Conservation (phyloP, 2,329 filamentous ascomycete species). For the Hymenoscyphus fructigenus region DNA sequence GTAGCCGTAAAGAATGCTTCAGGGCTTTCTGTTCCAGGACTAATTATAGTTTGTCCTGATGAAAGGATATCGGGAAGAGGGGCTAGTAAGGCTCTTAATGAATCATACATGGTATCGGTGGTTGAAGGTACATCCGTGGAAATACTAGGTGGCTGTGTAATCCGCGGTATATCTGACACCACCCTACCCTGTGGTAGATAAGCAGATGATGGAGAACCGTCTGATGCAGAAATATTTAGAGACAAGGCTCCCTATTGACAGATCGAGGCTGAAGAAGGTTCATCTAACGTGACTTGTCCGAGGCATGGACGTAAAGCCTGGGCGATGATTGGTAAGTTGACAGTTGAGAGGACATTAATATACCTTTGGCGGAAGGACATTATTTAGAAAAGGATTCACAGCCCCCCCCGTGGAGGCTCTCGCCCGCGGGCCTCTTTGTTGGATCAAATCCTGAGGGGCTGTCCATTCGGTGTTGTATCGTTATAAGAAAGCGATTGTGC, state of each 20-base stretch:
- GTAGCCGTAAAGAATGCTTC: slow-evolving; percentile 8
- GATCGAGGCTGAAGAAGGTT: no score
- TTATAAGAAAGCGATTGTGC: no score
- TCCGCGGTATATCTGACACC: no score
- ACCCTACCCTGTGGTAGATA: neutral
- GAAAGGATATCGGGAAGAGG: slow-evolving; percentile 9
- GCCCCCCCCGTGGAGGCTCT: neutral
- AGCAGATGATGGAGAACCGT: neutral
- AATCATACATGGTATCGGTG: no score
- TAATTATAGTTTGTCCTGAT: slow-evolving; percentile 7
- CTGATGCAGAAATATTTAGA: no score
- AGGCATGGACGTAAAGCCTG: neutral
- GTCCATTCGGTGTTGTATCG: slow-evolving; percentile 6
- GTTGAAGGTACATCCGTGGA: no score
- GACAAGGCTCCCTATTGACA: no score
- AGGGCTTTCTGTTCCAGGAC: slow-evolving; percentile 10
- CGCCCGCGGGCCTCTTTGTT: neutral
- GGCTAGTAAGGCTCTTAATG: no score
- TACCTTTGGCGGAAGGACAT: neutral
- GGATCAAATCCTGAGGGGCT: neutral
- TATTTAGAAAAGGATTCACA: neutral
- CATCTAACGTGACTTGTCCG: no score
- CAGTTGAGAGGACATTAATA: neutral
- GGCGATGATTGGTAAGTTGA: neutral
- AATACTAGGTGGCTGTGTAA: no score